These are phyloP conservation scores for Aspergillus pseudonomiae DNA, from an alignment of 2,329 filamentous ascomycete species.

Conservation along the genomic window DNA sequence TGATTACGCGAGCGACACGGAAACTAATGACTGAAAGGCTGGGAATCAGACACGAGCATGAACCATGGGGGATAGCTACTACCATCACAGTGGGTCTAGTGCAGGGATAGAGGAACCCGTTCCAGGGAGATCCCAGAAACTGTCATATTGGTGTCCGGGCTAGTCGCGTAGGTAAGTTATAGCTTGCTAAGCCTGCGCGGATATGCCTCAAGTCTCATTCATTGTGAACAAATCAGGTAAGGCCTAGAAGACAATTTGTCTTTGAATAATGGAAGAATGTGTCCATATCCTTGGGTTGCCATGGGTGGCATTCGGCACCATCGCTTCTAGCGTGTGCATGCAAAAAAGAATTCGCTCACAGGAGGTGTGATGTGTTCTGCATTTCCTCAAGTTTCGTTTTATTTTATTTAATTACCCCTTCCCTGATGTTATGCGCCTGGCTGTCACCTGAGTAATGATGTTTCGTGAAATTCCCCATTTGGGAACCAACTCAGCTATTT, in stretches of 20 bases:
- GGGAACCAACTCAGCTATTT: not conserved
- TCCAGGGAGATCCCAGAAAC: not conserved
- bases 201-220: not conserved
- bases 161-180: not conserved
- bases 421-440: not conserved
- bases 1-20: not conserved
- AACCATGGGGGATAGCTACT: not conserved
- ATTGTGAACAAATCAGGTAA: not conserved
- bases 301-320: not conserved
- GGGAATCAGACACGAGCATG: not conserved
- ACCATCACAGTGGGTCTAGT: not conserved
- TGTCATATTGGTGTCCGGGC: not conserved
- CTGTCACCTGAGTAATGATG: not conserved
- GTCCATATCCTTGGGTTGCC: not conserved
- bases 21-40: not conserved
- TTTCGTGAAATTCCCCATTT: not conserved
- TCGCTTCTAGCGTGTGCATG: not conserved
- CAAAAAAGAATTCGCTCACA: not conserved
- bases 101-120: not conserved
- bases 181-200: not conserved
- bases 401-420: not conserved
- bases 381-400: not conserved
- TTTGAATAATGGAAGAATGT: not conserved
- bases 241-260: not conserved
- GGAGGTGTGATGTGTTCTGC: not conserved